Evolutionary conservation across 2,329 filamentous ascomycete genomes (phyloP), one percentile per base, ranked within the genome.

Genomic region (Shiraia sp.): DNA sequence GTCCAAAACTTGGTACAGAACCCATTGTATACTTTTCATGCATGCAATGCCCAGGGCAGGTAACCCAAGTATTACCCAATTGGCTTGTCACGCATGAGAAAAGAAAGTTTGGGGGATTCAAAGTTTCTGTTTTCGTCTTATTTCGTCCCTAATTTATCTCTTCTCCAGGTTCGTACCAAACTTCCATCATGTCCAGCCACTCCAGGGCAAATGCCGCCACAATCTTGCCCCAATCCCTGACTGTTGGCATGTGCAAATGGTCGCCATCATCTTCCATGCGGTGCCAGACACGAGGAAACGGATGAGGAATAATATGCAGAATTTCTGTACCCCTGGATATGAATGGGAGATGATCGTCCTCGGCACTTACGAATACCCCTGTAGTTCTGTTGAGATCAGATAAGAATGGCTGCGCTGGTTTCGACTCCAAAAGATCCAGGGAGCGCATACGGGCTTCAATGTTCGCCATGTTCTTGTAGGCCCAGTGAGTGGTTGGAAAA

Each of bases 291-390:
- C 54, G 37, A 0, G 91, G 91, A 64, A 97, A 97, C 0, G 86
- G 86, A 3, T 76, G 78, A 0, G 92, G 90, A 42, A 99, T 97
- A 17, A 99, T 70, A 71, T 99, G 93, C 43, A 99, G 69, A 12
- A 97, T 79, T 19, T 95, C 86, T 0, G 97, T 92, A 1, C 93
- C 93, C 25, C 89, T 81, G 25, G 75, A 75, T 78, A 97, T 83
- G 59, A 99, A 99, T 1, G 93, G 93, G 4, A 96, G 69, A 66
- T 99, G 93, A 61, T 99, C 93, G 64, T 99, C 93, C 49, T 84
- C 78, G 8, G 96, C 81, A 10, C 75, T 69, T n/a, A 70, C 66
- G 12, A 38, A 14, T 4, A 48, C 42, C 15, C 32, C 31, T 40
- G 49, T 49, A 1, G 47, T 59, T 26, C 35, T 47, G 26, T 69